Conservation (phyloP, 169 alveolate species). For the Cryptosporidium ryanae region DNA sequence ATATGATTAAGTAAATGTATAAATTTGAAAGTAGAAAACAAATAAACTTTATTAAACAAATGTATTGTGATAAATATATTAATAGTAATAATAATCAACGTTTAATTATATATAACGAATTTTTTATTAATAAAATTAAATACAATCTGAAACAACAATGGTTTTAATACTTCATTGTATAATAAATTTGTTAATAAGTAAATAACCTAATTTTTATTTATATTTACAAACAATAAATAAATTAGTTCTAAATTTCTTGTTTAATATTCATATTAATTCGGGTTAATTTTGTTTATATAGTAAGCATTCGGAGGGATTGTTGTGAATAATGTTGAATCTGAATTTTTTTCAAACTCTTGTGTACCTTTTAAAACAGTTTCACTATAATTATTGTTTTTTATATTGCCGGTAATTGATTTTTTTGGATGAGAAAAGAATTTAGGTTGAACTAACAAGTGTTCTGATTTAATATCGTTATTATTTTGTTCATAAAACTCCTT, state of each 20-base stretch:
- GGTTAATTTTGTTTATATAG: conserved; percentile 6
- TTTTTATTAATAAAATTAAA: neutral
- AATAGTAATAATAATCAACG: neutral
- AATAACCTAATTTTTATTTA: too few species aligned
- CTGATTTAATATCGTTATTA: neutral
- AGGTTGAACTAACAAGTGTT: neutral
- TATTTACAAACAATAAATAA: too few species aligned
- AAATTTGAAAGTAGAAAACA: too few species aligned
- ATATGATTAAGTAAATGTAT: too few species aligned
- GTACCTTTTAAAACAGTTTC: neutral
- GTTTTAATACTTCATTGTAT: neutral
- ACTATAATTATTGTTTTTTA: neutral
- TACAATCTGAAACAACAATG: neutral
- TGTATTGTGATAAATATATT: too few species aligned
- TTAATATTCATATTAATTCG: conserved; percentile 2
- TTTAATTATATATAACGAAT: too few species aligned
- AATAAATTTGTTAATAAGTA: neutral
- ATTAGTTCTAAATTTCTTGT: too few species aligned
- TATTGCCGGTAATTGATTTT: neutral
- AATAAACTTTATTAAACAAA: too few species aligned
- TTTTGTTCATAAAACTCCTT: conserved; percentile 14
- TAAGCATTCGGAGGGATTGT: conserved; percentile 69
- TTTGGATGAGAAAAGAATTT: neutral
- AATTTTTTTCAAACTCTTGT: neutral
- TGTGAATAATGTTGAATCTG: neutral